Base-by-base conservation (phyloP, 2,329 filamentous ascomycete species). In the Bretziella fagacearum region DNA sequence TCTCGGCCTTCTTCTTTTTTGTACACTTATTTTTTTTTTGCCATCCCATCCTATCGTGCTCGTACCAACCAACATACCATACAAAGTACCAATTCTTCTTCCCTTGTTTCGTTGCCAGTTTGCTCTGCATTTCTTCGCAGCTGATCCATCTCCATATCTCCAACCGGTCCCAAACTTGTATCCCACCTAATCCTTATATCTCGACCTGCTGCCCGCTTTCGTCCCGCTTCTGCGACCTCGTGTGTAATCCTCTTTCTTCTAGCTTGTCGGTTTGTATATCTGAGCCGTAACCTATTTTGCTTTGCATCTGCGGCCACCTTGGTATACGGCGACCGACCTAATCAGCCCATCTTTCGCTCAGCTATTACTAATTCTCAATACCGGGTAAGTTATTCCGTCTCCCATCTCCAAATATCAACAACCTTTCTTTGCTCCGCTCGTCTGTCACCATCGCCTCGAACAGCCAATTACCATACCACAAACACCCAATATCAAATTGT, bases 41-140 rank as follows among this genome's bases (percentile, higher is more conserved):
- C 35, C 35, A 22, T 39, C 35, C 35, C 7, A 39, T n/a, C 23
- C 23, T 39, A 20, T 39, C 17, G 18, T 39, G 35, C 35, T 39
- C 15, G 47, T 49, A 15, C 42, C 42, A 49, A 15, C 42, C 42
- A 49, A 46, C 47, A 49, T 49, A 49, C 42, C 47, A 49, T 45
- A 45, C 41, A 40, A 44, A 49, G 48, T 47, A 43, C 44, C 18
- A 29, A 42, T 46, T 45, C 25, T 40, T 26, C 30, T 46, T 46
- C 30, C 29, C 44, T 47, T 46, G 30, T 41, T 44, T 47, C 20
- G 20, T 45, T 45, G n/a, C 11, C 29, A 22, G 4, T 30, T 43
- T 33, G 23, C 25, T 27, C 23, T 37, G 37, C 46, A 48, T 48
- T 48, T 43, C 30, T 48, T 36, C 18, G 30, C 18, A 18, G 37